Evolutionary conservation across 441 rosid genomes (phyloP).

Genomic region (Arabidopsis hybrid): DNA sequence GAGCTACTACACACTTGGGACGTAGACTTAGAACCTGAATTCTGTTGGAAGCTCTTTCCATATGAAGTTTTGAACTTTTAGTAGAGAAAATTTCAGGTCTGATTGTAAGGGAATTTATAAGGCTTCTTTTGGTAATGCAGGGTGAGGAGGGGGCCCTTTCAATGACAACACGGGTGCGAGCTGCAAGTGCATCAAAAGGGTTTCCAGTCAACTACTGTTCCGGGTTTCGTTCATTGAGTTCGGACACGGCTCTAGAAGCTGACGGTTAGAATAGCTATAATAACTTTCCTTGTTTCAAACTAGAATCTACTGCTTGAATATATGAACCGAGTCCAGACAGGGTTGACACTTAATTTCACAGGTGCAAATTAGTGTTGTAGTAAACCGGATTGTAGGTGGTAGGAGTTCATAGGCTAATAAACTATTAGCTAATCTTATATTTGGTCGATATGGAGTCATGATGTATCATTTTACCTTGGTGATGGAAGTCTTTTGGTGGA

Average conservation of each 20-base stretch:
- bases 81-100: background rate
- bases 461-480: background rate
- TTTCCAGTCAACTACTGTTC: conserved; percentile 94
- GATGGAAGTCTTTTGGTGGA: background rate
- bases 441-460: conserved; percentile 18
- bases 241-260: conserved; percentile 65
- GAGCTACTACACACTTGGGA: background rate
- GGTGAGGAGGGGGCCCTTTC: conserved; percentile 99
- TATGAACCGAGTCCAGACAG: background rate
- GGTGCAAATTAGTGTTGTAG: background rate
- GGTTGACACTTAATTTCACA: too few relatives aligned
- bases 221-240: conserved; percentile 77
- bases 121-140: conserved; percentile 48
- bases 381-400: conserved; percentile 6
- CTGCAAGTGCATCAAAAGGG: conserved; percentile 78
- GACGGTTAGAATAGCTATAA: conserved; percentile 57
- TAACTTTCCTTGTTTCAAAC: conserved; percentile 9
- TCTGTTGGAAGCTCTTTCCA: background rate
- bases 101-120: background rate
- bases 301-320: conserved; percentile 7
- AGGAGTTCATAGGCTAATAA: background rate
- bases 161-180: conserved; percentile 84
- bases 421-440: background rate
- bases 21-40: conserved; percentile 1
- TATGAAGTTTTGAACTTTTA: background rate